Conservation (phyloP, 2,329 filamentous ascomycete species). For the Curvularia eragrostidis region DNA sequence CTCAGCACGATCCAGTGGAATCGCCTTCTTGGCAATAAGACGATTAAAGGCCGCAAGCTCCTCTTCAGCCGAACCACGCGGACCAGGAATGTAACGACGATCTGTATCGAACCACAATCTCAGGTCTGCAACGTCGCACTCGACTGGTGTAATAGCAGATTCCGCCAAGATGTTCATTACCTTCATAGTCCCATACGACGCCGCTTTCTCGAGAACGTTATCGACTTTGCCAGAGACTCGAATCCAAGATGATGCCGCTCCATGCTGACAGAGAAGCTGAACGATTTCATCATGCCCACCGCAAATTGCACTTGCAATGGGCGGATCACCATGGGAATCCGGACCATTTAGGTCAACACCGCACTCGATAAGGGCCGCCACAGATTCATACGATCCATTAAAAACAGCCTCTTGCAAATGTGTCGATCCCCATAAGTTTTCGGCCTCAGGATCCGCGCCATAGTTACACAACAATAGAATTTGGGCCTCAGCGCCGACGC, state of each 20-base stretch:
- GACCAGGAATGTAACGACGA: too few relatives aligned
- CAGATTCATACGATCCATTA: background rate
- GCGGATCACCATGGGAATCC: background rate
- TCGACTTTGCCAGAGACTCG: background rate
- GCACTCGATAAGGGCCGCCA: background rate
- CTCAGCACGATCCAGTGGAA: background rate
- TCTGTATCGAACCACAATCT: background rate
- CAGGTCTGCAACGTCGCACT: background rate
- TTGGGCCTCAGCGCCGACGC: too few relatives aligned
- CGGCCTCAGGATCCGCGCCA: background rate
- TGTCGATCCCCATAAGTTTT: background rate
- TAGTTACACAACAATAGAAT: background rate
- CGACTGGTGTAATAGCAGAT: background rate
- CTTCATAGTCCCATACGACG: background rate
- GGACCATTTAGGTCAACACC: background rate
- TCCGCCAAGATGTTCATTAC: background rate
- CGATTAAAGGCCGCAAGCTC: background rate
- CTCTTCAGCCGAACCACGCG: background rate
- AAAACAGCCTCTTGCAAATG: background rate
- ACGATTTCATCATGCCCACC: background rate
- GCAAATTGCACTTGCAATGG: background rate
- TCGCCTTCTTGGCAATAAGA: background rate
- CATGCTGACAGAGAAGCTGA: background rate
- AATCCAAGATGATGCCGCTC: background rate
- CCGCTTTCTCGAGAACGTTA: background rate